Conservation (phyloP, 805 yeast species). For the Saccharomycopsis sp. region DNA sequence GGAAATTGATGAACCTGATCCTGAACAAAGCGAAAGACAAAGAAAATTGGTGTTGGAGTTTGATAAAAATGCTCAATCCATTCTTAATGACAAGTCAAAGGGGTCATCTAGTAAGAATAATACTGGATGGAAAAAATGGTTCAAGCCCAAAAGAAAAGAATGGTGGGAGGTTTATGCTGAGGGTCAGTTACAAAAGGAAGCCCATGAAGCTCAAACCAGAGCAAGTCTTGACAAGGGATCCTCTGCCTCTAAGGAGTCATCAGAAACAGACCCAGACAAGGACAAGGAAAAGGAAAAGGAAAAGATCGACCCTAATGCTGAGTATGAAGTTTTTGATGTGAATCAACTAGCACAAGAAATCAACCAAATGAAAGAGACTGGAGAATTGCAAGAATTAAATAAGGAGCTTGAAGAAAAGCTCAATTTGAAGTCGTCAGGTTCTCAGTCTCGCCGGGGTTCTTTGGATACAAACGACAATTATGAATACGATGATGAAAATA, state of each 20-base stretch:
- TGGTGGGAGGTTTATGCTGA: constrained; percentile 47
- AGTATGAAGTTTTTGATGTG: constrained; percentile 26
- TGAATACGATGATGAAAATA: not conserved
- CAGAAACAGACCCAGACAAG: constrained; percentile 31
- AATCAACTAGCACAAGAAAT: constrained; percentile 35
- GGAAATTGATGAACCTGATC: constrained; percentile 94
- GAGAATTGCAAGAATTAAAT: constrained; percentile 13
- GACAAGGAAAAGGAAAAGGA: constrained; percentile 27
- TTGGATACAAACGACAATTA: not conserved
- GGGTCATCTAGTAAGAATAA: constrained; percentile 28
- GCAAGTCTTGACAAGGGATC: not conserved
- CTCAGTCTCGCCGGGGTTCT: not conserved
- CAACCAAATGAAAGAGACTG: constrained; percentile 23
- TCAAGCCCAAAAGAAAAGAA: constrained; percentile 47
- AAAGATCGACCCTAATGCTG: constrained; percentile 30
- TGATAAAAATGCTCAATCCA: constrained; percentile 70
- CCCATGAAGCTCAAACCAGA: constrained; percentile 37
- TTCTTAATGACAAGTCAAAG: constrained; percentile 35
- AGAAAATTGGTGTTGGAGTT: constrained; percentile 77
- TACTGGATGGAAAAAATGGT: constrained; percentile 37
- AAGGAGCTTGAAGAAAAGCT: constrained; percentile 7
- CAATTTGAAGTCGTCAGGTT: not conserved
- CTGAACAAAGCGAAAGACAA: constrained; percentile 77
- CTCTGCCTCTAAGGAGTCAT: not conserved
- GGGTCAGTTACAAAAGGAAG: constrained; percentile 35